Conservation (phyloP, 768 basidiomycete species). For the Amanita fuliginea region DNA sequence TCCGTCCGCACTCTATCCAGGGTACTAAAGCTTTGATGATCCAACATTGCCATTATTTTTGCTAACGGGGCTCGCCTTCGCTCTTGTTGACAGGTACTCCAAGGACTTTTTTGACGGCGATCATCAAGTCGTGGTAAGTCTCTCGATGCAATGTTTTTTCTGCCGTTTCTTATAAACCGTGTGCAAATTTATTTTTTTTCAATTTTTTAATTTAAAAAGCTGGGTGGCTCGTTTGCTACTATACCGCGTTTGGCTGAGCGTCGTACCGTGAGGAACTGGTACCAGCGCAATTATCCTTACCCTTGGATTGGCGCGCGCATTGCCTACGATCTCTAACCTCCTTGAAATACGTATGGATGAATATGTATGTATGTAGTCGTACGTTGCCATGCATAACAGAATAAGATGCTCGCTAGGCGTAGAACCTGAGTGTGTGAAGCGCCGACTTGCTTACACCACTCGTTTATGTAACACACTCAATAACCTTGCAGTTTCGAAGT, state of each 20-base stretch:
- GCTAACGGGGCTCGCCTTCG: background rate
- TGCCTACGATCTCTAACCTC: slow-evolving; percentile 26
- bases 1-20: slow-evolving; percentile 76
- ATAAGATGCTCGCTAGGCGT: no score
- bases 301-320: slow-evolving; percentile 72
- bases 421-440: no score
- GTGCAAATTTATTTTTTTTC: no score
- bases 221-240: slow-evolving; percentile 87
- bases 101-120: slow-evolving; percentile 85
- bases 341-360: no score
- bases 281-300: slow-evolving; percentile 85
- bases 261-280: slow-evolving; percentile 78
- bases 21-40: slow-evolving; percentile 29
- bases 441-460: no score
- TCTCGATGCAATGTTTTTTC: background rate
- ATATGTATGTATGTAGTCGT: no score
- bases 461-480: no score
- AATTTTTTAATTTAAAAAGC: no score
- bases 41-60: background rate
- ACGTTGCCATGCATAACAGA: no score
- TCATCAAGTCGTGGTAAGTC: slow-evolving; percentile 80
- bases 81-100: slow-evolving; percentile 42
- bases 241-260: slow-evolving; percentile 74
- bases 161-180: background rate
- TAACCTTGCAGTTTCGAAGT: no score